These are phyloP conservation scores for Penicillium steckii DNA, from an alignment of 495 filamentous ascomycete species.

Conservation along the genomic window DNA sequence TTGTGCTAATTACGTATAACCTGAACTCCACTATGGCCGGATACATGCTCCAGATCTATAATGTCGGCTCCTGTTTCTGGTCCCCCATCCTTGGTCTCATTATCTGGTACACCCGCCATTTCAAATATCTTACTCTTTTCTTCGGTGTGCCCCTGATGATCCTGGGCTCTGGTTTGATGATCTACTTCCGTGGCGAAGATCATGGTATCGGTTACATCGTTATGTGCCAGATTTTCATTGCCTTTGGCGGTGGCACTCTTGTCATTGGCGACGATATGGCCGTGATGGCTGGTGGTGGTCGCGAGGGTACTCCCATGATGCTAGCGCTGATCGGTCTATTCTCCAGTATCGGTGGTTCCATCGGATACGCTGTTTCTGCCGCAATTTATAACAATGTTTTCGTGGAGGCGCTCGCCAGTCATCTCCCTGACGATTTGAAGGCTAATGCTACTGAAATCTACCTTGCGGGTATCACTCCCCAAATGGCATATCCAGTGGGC, in stretches of 20 bases:
- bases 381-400: conserved; percentile 72
- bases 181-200: conserved; percentile 62
- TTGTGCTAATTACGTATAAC: conserved; percentile 67
- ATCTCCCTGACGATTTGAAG: conserved; percentile 43
- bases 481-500: conserved; percentile 55
- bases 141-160: conserved; percentile 65
- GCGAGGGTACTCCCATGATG: conserved; percentile 67
- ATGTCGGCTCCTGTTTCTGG: conserved; percentile 65
- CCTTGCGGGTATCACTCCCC: conserved; percentile 43
- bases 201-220: conserved; percentile 64
- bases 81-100: conserved; percentile 56
- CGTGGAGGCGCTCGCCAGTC: conserved; percentile 46
- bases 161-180: conserved; percentile 66
- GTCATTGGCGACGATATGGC: conserved; percentile 72
- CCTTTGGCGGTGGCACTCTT: conserved; percentile 63
- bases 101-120: conserved; percentile 55
- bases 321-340: conserved; percentile 68
- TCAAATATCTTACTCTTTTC: conserved; percentile 57
- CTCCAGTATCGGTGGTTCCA: conserved; percentile 64
- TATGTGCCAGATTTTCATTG: conserved; percentile 80
- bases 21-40: conserved; percentile 55
- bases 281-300: conserved; percentile 63
- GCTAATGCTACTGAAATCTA: conserved; percentile 47
- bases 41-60: conserved; percentile 70
- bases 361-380: conserved; percentile 62